phyloP scores from a whole-genome alignment of 1,284 basidiomycete species.

The Lentinus polychrous region DNA sequence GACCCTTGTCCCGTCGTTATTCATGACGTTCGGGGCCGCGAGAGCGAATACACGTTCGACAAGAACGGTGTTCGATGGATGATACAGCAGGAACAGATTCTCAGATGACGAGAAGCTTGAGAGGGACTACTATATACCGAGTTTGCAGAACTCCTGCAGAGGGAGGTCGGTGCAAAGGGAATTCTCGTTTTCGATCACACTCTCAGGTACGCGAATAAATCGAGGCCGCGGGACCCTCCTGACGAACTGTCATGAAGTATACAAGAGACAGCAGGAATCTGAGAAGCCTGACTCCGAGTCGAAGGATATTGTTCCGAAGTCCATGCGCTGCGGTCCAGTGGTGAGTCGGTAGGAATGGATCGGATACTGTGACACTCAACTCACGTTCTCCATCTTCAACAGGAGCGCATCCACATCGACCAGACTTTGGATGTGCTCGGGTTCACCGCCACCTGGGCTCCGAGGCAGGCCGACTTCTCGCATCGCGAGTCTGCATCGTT shows the following conservation, averaged over 20 bases:
- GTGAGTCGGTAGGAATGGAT: constrained; percentile 19
- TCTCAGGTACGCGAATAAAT: constrained; percentile 35
- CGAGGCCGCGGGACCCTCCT: no score
- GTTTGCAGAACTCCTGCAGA: constrained; percentile 36
- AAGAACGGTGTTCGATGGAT: constrained; percentile 37
- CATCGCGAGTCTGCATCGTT: constrained; percentile 47
- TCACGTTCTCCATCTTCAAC: neutral
- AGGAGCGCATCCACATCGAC: constrained; percentile 43
- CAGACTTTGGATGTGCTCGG: constrained; percentile 44
- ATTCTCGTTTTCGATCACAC: constrained; percentile 41
- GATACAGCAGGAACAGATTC: constrained; percentile 31
- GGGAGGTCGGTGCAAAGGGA: constrained; percentile 32
- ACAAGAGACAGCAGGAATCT: no score
- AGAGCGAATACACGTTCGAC: constrained; percentile 28
- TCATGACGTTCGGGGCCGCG: constrained; percentile 28
- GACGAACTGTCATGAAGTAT: no score
- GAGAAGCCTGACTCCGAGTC: constrained; percentile 5
- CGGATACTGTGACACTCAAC: neutral
- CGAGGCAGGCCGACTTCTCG: constrained; percentile 34
- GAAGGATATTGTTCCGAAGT: no score
- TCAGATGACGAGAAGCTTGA: constrained; percentile 33
- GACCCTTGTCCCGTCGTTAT: constrained; percentile 20
- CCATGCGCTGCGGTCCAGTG: constrained; percentile 26
- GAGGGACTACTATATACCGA: constrained; percentile 37
- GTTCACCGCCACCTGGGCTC: constrained; percentile 47